A percentile compares a stretch with the other conserved stretches of the same genome.
These are phyloP conservation scores for Cornus kousa DNA, from an alignment of 148 eudicot genomes.

Conservation along the genomic window DNA sequence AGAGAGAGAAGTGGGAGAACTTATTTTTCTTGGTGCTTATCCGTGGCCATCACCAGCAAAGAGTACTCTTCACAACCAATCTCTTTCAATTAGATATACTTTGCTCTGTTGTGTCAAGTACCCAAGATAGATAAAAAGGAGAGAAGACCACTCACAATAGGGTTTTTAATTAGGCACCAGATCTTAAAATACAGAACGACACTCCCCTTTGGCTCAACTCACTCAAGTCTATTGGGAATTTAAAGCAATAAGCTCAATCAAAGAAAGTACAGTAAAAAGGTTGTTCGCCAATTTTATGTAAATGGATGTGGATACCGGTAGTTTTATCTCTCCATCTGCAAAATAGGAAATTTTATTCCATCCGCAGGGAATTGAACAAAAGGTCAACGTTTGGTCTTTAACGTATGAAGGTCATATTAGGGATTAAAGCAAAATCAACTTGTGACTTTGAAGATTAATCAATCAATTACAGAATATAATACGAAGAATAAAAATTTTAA, in stretches of 20 bases:
- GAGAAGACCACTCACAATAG: not conserved
- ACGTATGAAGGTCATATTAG: too few relatives aligned
- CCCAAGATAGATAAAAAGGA: not conserved
- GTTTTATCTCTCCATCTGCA: too few relatives aligned
- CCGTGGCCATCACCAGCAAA: not conserved
- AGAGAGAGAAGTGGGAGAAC: not conserved
- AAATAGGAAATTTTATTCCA: too few relatives aligned
- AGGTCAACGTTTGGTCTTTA: too few relatives aligned
- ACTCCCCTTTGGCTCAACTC: too few relatives aligned
- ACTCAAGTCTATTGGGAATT: too few relatives aligned
- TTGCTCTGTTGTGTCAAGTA: not conserved
- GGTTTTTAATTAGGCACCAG: not conserved
- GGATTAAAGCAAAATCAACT: not conserved
- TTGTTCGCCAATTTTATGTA: too few relatives aligned
- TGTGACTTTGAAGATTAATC: not conserved
- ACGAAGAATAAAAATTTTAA: not conserved
- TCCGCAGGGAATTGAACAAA: too few relatives aligned
- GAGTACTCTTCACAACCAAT: not conserved
- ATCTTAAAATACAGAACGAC: not conserved
- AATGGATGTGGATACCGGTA: too few relatives aligned
- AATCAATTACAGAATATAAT: not conserved
- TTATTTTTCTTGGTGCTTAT: not conserved
- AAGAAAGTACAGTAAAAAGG: too few relatives aligned
- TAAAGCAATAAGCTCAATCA: too few relatives aligned
- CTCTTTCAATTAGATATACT: not conserved